Base-by-base conservation (phyloP, 352 stramenopile species). In the Aphanomyces euteiches region DNA sequence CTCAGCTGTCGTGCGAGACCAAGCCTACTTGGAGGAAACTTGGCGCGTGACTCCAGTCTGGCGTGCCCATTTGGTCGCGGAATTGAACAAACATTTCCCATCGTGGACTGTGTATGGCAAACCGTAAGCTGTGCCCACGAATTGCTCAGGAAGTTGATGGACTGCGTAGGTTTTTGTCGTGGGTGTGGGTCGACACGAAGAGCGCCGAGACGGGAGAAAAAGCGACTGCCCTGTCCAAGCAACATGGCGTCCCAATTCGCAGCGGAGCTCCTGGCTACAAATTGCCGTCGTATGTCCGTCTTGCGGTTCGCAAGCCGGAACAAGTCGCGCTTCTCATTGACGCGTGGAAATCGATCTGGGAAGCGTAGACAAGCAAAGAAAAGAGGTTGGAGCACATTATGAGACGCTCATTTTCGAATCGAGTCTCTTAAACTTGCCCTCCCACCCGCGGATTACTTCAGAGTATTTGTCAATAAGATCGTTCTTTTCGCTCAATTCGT, bases 171-270 rank as follows among this genome's bases (percentile, higher is more conserved):
- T 79, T 75, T 65, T 71, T 96, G 57, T 95, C 87, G 19, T 96
- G 89, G 89, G 79, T 96, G 70, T 96, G 89, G 89, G 72, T 96
- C 53, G 84, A 96, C 74, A 95, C 88, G 54, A 88, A 92, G 76
- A 86, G 79, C 37, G 79, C 72, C 7, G 74, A 69, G 8, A 78
- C 78, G 59, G 78, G 74, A 36, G 78, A 87, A 71, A 72, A 83
- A 38, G 85, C 87, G 65, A 90, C 89, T 47, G 70, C 71, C 57
- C 77, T 93, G 56, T 85, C 89, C 60, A 95, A 93, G 76, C 73
- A 86, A 64, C 85, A 90, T 71, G 89, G 89, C 47, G 87, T 96
- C 28, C 89, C 89, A 12, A 84, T 96, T 67, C 88, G 89, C 71
- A 92, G 83, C 50, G 89, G 88, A 53, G 90, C 89, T 65, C 89